Percentiles rank a stretch among this genome's conserved stretches.
Conservation (phyloP, 768 basidiomycete genomes). For the Lanmaoa pseudosensibilis region DNA sequence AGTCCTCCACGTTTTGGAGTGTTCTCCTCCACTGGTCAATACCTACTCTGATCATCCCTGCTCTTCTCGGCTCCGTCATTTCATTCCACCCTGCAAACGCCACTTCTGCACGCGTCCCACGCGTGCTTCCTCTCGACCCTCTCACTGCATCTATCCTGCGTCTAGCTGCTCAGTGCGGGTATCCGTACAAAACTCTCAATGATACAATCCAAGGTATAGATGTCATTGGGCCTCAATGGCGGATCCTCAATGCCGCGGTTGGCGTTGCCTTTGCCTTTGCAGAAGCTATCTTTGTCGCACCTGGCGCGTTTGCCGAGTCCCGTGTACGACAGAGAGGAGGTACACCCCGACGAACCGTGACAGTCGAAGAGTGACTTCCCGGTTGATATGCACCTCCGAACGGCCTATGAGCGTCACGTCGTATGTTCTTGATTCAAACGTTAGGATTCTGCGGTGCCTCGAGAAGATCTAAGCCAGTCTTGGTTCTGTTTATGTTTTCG, state of each 20-base stretch:
- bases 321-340: slow-evolving; percentile 24
- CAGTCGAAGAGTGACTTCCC: slow-evolving; percentile 22
- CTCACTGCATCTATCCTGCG: slow-evolving; percentile 65
- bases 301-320: slow-evolving; percentile 37
- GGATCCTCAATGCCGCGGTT: slow-evolving; percentile 54
- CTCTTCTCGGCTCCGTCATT: slow-evolving; percentile 55
- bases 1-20: slow-evolving; percentile 49
- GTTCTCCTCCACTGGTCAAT: slow-evolving; percentile 62
- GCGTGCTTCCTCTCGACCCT: slow-evolving; percentile 48
- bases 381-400: background rate
- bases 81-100: slow-evolving; percentile 55
- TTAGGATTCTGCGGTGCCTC: background rate
- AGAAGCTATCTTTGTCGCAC: slow-evolving; percentile 56
- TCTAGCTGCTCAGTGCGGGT: slow-evolving; percentile 59
- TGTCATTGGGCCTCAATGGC: slow-evolving; percentile 54
- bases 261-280: slow-evolving; percentile 67
- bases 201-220: slow-evolving; percentile 42
- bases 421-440: slow-evolving; percentile 1
- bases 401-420: background rate
- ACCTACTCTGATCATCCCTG: slow-evolving; percentile 60
- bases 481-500: slow-evolving; percentile 12
- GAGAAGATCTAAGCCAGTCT: slow-evolving; percentile 6
- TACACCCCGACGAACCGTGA: slow-evolving; percentile 23
- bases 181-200: slow-evolving; percentile 42
- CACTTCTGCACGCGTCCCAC: slow-evolving; percentile 22